Evolutionary conservation across 2,329 filamentous ascomycete species (phyloP).

Genomic region (Microdochium trichocladiopsis): DNA sequence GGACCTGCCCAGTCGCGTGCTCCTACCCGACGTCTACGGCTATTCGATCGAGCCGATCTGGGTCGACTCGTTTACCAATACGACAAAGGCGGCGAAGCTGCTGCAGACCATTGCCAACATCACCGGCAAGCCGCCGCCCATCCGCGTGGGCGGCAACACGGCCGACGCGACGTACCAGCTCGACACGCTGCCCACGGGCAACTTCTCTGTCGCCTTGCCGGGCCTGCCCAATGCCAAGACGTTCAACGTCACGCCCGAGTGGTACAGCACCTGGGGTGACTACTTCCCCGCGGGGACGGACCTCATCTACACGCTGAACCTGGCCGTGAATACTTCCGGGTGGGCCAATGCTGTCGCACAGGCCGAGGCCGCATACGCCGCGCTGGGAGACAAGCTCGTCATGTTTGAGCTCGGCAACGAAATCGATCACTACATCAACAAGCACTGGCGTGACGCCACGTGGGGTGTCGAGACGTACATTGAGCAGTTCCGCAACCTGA

Average conservation of each 20-base stretch:
- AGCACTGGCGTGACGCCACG: constrained; percentile 19
- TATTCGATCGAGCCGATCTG: constrained; percentile 26
- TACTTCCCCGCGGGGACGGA: constrained; percentile 23
- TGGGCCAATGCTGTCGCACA: constrained; percentile 19
- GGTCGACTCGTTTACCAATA: constrained; percentile 20
- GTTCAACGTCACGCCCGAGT: constrained; percentile 23
- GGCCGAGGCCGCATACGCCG: constrained; percentile 18
- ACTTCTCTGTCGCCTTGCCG: constrained; percentile 17
- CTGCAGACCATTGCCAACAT: constrained; percentile 16
- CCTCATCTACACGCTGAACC: constrained; percentile 24
- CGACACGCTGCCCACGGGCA: constrained; percentile 15
- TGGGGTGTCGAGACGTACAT: constrained; percentile 22
- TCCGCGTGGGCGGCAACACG: constrained; percentile 25
- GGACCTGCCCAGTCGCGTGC: constrained; percentile 14
- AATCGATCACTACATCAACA: constrained; percentile 26
- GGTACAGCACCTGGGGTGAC: constrained; percentile 20
- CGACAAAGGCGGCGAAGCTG: constrained; percentile 16
- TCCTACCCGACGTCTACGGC: constrained; percentile 21
- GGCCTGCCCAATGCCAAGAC: constrained; percentile 10
- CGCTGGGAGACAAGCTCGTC: constrained; percentile 17
- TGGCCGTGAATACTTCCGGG: constrained; percentile 20
- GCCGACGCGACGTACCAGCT: constrained; percentile 24
- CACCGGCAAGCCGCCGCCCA: constrained; percentile 20
- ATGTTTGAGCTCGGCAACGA: constrained; percentile 27
- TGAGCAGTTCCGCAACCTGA: constrained; percentile 22